These are phyloP conservation scores for Mycena citricolor DNA, from an alignment of 1,284 basidiomycete genomes.

Conservation along the genomic window DNA sequence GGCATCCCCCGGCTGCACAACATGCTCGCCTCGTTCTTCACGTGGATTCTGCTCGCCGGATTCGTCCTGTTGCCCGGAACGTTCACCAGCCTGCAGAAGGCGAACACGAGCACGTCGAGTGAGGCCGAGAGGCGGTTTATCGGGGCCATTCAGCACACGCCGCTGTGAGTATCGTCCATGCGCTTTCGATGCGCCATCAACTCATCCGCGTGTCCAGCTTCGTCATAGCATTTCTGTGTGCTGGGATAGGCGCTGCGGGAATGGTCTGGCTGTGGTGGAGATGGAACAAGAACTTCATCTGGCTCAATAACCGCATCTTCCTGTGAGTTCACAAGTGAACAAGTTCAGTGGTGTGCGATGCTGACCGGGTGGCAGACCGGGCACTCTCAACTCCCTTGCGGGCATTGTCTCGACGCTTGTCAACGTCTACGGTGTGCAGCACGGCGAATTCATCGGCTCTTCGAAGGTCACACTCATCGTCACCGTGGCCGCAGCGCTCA, in stretches of 20 bases:
- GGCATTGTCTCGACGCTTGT: slow-evolving; percentile 54
- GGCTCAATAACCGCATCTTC: slow-evolving; percentile 56
- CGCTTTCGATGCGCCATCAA: slow-evolving; percentile 5
- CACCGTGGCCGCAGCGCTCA: slow-evolving; percentile 36
- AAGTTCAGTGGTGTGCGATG: no score
- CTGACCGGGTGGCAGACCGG: slow-evolving; percentile 39
- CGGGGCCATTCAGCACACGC: slow-evolving; percentile 37
- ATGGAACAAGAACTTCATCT: slow-evolving; percentile 63
- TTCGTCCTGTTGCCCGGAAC: slow-evolving; percentile 61
- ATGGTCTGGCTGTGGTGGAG: slow-evolving; percentile 59
- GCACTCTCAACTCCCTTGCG: slow-evolving; percentile 50
- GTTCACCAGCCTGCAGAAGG: slow-evolving; percentile 46
- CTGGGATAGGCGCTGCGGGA: slow-evolving; percentile 47
- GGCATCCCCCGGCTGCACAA: slow-evolving; percentile 46
- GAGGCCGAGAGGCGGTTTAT: slow-evolving; percentile 35
- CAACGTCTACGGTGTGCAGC: slow-evolving; percentile 49
- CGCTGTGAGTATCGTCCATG: slow-evolving; percentile 39
- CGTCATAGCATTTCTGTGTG: slow-evolving; percentile 52
- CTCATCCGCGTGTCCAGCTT: slow-evolving; percentile 34
- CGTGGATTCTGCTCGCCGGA: slow-evolving; percentile 58
- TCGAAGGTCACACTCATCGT: slow-evolving; percentile 49
- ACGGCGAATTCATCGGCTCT: slow-evolving; percentile 41
- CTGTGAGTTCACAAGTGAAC: slow-evolving; percentile 48
- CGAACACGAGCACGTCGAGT: slow-evolving; percentile 26
- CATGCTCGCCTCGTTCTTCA: slow-evolving; percentile 50